These are phyloP conservation scores for Tillandsia leiboldiana DNA, from an alignment of 176 grass and related monocot species.

Conservation along the genomic window DNA sequence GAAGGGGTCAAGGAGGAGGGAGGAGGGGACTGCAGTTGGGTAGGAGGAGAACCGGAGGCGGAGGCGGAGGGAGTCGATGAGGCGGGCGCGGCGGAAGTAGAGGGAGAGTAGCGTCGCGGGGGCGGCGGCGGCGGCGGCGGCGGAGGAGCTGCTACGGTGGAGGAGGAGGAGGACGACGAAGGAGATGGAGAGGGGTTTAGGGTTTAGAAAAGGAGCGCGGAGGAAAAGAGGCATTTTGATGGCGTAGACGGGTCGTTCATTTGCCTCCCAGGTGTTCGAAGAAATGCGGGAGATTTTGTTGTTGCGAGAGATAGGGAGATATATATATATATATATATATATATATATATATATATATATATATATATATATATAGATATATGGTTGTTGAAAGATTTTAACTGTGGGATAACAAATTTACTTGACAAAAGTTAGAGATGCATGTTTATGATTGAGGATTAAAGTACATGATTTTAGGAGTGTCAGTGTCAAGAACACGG, in stretches of 20 bases:
- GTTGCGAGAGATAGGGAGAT: too few species aligned
- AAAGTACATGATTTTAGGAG: too few species aligned
- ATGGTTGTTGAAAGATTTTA: too few species aligned
- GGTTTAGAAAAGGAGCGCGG: not conserved
- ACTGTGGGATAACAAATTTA: too few species aligned
- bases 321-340: too few species aligned
- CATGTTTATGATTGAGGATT: too few species aligned
- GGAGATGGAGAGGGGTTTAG: not conserved
- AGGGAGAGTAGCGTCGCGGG: constrained; percentile 24
- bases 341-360: too few species aligned
- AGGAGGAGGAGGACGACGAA: not conserved
- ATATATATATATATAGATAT: too few species aligned
- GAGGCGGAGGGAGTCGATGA: constrained; percentile 44
- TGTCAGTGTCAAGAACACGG: too few species aligned
- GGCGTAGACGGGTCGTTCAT: not conserved
- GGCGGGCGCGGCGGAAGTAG: constrained; percentile 54
- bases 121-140: not conserved
- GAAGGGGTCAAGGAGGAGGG: constrained; percentile 36
- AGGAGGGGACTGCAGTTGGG: constrained; percentile 3
- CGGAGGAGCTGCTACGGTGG: not conserved
- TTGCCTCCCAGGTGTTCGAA: not conserved
- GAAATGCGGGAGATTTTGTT: not conserved
- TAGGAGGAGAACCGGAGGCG: constrained; percentile 9
- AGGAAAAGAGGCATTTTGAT: not conserved
- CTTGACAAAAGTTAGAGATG: too few species aligned